phyloP scores from a whole-genome alignment of 371 early-diverging fungal species.

The Rhizopus microsporus region DNA sequence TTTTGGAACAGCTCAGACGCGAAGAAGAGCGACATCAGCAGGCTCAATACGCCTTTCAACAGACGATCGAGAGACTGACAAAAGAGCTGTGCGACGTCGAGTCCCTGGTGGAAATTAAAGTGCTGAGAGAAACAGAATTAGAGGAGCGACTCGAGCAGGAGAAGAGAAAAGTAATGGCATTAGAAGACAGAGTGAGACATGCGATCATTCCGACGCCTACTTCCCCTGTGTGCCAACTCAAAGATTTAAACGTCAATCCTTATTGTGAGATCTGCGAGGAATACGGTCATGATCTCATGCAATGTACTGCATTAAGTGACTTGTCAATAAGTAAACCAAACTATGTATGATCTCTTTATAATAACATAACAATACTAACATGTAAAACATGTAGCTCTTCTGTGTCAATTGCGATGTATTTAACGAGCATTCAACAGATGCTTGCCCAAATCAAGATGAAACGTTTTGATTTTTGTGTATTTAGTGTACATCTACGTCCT shows the following conservation, averaged over 20 bases:
- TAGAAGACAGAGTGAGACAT: constrained; percentile 27
- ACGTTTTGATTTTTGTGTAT: constrained; percentile 42
- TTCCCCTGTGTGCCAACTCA: constrained; percentile 1
- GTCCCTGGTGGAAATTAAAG: constrained; percentile 69
- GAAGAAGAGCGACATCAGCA: constrained; percentile 54
- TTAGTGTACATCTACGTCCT: background rate
- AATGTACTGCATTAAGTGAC: constrained; percentile 42
- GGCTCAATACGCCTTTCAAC: constrained; percentile 49
- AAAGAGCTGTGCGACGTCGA: constrained; percentile 72
- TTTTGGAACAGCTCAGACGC: constrained; percentile 46
- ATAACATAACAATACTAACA: background rate
- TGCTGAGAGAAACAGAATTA: constrained; percentile 68
- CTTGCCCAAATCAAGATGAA: constrained; percentile 71
- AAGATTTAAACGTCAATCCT: constrained; percentile 4
- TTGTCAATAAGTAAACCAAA: background rate
- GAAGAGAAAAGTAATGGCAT: constrained; percentile 39
- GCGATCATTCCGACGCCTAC: constrained; percentile 13
- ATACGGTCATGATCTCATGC: constrained; percentile 58
- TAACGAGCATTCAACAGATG: constrained; percentile 63
- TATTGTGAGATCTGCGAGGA: constrained; percentile 68
- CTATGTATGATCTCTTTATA: no score
- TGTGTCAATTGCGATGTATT: constrained; percentile 76
- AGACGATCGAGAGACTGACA: constrained; percentile 57
- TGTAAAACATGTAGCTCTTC: constrained; percentile 22
- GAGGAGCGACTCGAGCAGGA: constrained; percentile 58